A percentile compares a stretch with the other conserved stretches of the same genome.
Conservation (phyloP, 225 moss, liverwort and hornwort species). For the Rhytidiadelphus loreus region DNA sequence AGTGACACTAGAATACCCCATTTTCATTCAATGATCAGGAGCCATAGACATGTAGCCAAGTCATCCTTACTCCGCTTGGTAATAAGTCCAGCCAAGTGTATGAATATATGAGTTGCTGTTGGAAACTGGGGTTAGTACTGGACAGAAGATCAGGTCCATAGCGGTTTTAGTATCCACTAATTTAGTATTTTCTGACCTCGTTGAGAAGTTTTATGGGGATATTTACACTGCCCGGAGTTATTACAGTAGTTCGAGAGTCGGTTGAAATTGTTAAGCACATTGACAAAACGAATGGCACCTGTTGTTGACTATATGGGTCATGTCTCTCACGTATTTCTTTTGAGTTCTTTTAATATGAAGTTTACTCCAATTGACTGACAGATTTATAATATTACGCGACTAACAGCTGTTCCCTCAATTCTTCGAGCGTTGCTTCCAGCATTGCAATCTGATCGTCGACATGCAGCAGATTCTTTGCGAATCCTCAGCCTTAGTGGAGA, state of each 20-base stretch:
- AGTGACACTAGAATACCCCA: neutral
- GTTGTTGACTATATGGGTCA: neutral
- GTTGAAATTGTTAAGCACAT: neutral
- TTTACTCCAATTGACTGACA: neutral
- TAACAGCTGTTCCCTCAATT: constrained; percentile 37
- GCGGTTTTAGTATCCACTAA: neutral
- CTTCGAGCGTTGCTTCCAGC: constrained; percentile 26
- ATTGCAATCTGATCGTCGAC: constrained; percentile 1
- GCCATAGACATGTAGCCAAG: no score
- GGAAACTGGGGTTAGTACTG: neutral
- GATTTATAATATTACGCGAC: constrained; percentile 23
- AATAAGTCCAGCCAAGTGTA: neutral
- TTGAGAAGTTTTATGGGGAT: neutral
- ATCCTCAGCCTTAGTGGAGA: constrained; percentile 35
- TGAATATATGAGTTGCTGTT: neutral
- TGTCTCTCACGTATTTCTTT: neutral
- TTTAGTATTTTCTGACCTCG: neutral
- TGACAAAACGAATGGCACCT: neutral
- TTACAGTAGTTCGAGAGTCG: neutral
- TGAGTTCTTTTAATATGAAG: neutral
- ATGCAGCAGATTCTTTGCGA: constrained; percentile 7
- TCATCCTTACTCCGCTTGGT: neutral
- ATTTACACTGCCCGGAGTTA: neutral
- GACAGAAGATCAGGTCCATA: neutral
- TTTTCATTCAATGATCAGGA: neutral